phyloP scores from a whole-genome alignment of 805 yeast species.

The Suhomyces canberraensis region DNA sequence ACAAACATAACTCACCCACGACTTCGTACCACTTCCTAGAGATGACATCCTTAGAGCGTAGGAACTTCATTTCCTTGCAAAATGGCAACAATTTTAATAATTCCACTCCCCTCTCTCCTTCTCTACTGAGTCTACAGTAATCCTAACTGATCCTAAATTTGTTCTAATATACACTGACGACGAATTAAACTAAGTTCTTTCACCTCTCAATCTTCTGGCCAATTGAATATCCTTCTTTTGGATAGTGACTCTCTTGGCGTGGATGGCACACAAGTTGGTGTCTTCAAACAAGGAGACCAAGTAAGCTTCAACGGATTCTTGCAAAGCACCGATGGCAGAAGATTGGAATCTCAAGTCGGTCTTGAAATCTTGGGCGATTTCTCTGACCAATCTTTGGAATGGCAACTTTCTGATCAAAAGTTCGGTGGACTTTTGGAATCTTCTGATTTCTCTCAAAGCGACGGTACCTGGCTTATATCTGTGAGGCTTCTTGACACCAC shows the following conservation, averaged over 20 bases:
- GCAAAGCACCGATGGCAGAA: slow-evolving; percentile 46
- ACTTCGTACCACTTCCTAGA: too few relatives aligned
- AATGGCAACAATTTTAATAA: too few relatives aligned
- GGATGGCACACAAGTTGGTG: slow-evolving; percentile 49
- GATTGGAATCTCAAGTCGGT: slow-evolving; percentile 91
- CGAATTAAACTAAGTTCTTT: slow-evolving; percentile 33
- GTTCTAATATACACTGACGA: slow-evolving; percentile 16
- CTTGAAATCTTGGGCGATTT: slow-evolving; percentile 92
- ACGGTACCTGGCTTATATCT: slow-evolving; percentile 98
- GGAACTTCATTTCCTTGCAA: too few relatives aligned
- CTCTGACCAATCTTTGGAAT: slow-evolving; percentile 95
- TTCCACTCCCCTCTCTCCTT: too few relatives aligned
- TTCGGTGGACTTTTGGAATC: slow-evolving; percentile 96
- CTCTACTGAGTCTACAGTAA: neutral
- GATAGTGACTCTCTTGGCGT: slow-evolving; percentile 48
- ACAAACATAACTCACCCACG: too few relatives aligned
- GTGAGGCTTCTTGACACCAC: slow-evolving; percentile 93
- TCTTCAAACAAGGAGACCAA: slow-evolving; percentile 46
- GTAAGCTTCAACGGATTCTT: slow-evolving; percentile 48
- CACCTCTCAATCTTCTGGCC: slow-evolving; percentile 51
- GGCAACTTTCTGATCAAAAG: slow-evolving; percentile 94
- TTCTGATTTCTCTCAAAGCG: slow-evolving; percentile 94
- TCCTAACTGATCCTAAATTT: neutral
- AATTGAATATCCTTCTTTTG: slow-evolving; percentile 48
- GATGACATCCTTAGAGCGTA: too few relatives aligned